Evolutionary conservation across 75 land plant genomes (phyloP).

Genomic region (Ceratopteris richardii): DNA sequence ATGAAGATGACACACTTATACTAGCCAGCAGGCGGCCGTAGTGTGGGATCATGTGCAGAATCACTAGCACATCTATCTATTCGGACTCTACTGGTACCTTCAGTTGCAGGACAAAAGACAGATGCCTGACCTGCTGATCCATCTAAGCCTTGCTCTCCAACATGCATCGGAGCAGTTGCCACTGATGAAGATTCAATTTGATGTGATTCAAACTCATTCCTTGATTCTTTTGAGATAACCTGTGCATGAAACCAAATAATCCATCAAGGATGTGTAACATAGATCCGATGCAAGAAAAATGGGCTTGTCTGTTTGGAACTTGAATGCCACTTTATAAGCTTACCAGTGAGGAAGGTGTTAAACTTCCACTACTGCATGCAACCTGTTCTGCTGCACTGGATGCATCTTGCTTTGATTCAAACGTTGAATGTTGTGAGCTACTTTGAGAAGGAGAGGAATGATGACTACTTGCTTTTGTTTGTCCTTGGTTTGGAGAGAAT

Average conservation of each 20-base stretch:
- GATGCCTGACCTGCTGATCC: neutral
- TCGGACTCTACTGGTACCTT: neutral
- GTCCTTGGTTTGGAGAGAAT: slow-evolving; percentile 2
- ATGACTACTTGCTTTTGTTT: slow-evolving; percentile 9
- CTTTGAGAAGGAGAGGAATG: neutral
- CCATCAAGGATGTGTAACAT: neutral
- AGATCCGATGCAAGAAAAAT: too few relatives aligned
- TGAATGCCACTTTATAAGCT: too few relatives aligned
- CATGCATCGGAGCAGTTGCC: too few relatives aligned
- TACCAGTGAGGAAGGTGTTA: neutral
- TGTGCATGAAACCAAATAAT: neutral
- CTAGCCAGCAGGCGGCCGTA: slow-evolving; percentile 12
- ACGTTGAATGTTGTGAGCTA: neutral
- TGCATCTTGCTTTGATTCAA: neutral
- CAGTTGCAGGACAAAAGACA: neutral
- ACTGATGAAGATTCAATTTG: too few relatives aligned
- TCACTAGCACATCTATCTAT: neutral
- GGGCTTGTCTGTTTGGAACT: too few relatives aligned
- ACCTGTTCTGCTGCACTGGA: neutral
- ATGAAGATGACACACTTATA: too few relatives aligned
- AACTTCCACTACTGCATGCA: neutral
- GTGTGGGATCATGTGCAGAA: slow-evolving; percentile 8
- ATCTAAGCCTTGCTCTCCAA: too few relatives aligned
- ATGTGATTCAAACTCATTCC: too few relatives aligned
- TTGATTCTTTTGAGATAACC: too few relatives aligned